Base-by-base conservation (phyloP, 352 stramenopile genomes). In the Phytophthora idaei region DNA sequence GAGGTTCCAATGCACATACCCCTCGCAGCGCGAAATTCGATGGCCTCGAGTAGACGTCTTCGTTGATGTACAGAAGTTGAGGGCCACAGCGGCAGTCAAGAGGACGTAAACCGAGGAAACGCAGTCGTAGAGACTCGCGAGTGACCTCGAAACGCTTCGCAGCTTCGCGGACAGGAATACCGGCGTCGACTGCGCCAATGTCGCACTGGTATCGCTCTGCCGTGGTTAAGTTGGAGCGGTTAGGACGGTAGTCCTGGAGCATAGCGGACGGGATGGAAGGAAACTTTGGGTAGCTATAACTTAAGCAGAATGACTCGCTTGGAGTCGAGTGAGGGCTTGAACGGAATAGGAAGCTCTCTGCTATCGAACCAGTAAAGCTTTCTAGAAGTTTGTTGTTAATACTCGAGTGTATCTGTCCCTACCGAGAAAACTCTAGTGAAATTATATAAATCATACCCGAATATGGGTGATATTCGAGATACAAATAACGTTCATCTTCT, bases 1-100 rank as follows among this genome's bases (percentile, higher is more conserved):
- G 28, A n/a, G 14, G 53, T 50, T 14, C 37, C 52, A 17, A 50
- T 42, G 39, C 52, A 50, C 52, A 59, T 59, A 4, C 52, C 21
- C 39, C 39, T 15, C 8, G 32, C 7, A 11, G 36, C 21, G 7
- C 52, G 52, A 29, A 50, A 50, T 25, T 28, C 27, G 10, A 59
- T 59, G 39, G 27, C 27, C 14, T 50, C 52, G 4, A 50, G 11
- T 2, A 42, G 52, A n/a, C 52, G 2, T 39, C 37, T 5, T 49
- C 37, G 11, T 29, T 39, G 5, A 59, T 50, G 25, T 59, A 42
- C 27, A 59, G 5, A 21, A 50, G 37, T 14, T 49, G 52, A 41
- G 52, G 52, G 3, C 27, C 52, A 37, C 37, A 21, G 8, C 32
- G 15, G 5, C 15, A 8, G 31, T 28, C 6, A 7, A 46, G 8